Conservation (phyloP, 768 basidiomycete genomes). For the Kwoniella sp. region DNA sequence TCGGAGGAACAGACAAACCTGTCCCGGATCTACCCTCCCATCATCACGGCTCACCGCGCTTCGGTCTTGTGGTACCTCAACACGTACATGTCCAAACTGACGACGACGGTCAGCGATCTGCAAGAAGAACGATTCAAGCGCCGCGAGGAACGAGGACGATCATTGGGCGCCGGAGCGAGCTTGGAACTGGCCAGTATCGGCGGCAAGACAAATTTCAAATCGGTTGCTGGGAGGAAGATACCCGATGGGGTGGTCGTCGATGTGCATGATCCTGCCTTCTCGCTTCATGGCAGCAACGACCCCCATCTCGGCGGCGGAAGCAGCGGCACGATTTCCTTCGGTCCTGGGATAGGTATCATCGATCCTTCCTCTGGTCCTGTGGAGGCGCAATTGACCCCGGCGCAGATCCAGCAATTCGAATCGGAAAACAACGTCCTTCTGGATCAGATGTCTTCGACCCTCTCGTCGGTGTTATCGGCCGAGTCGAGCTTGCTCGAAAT, state of each 20-base stretch:
- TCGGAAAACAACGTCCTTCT: conserved; percentile 85
- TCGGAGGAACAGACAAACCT: conserved; percentile 5
- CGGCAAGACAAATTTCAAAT: background rate
- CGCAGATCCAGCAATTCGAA: conserved; percentile 81
- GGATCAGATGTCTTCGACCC: conserved; percentile 77
- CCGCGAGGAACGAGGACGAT: conserved; percentile 78
- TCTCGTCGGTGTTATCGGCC: conserved; percentile 87
- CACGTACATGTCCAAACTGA: conserved; percentile 74
- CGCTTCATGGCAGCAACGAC: background rate
- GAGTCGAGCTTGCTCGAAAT: conserved; percentile 92
- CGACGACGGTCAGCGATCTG: conserved; percentile 78
- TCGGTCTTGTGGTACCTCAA: conserved; percentile 89
- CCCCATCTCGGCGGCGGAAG: conserved; percentile 38
- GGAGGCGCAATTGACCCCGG: conserved; percentile 33
- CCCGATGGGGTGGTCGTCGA: conserved; percentile 14
- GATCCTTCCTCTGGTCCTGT: conserved; percentile 66
- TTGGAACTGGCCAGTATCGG: conserved; percentile 55
- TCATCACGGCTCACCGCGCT: conserved; percentile 86
- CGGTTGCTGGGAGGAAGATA: conserved; percentile 10
- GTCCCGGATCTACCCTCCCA: conserved; percentile 63
- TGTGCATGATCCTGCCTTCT: conserved; percentile 16
- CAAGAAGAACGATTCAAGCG: conserved; percentile 92
- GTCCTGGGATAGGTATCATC: conserved; percentile 74
- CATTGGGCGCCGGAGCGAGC: conserved; percentile 68
- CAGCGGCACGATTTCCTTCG: conserved; percentile 51